Evolutionary conservation across 2,329 filamentous ascomycete species (phyloP).

Genomic region (Aureobasidium pullulans): DNA sequence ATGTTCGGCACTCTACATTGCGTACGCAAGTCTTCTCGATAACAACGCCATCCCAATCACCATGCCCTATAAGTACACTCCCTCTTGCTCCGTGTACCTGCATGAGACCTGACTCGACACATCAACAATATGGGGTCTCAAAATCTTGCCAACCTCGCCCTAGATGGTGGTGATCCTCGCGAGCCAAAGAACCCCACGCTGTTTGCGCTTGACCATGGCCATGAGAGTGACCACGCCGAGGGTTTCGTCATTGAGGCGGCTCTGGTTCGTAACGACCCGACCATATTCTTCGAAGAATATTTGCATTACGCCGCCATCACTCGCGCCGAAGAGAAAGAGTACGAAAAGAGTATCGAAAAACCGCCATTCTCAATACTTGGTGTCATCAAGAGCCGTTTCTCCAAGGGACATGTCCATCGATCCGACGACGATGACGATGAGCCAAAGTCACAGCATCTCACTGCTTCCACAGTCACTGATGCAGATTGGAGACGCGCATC

Average conservation of each 20-base stretch:
- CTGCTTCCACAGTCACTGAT: slow-evolving; percentile 18
- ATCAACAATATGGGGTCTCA: background rate
- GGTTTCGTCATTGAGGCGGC: slow-evolving; percentile 7
- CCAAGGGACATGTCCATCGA: slow-evolving; percentile 10
- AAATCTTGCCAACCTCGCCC: slow-evolving; percentile 9
- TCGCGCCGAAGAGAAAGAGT: slow-evolving; percentile 17
- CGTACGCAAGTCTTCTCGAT: too few relatives aligned
- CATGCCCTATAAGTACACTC: too few relatives aligned
- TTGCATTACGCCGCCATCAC: slow-evolving; percentile 17
- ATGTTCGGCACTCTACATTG: too few relatives aligned
- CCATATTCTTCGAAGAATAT: slow-evolving; percentile 23
- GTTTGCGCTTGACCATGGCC: background rate
- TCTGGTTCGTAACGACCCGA: slow-evolving; percentile 17
- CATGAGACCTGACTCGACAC: too few relatives aligned
- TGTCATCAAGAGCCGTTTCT: slow-evolving; percentile 18
- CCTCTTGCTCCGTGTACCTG: too few relatives aligned
- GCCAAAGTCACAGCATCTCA: background rate
- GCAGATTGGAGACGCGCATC: slow-evolving; percentile 31
- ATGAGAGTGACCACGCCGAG: background rate
- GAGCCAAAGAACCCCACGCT: slow-evolving; percentile 2
- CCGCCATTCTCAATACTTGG: slow-evolving; percentile 13
- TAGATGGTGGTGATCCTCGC: slow-evolving; percentile 8
- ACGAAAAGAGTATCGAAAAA: slow-evolving; percentile 19
- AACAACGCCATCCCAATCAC: too few relatives aligned
- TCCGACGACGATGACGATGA: background rate